Evolutionary conservation across 2,329 filamentous ascomycete species (phyloP), one percentile per base, ranked within the genome.

Genomic region (Ceratocystis eucalypticola): DNA sequence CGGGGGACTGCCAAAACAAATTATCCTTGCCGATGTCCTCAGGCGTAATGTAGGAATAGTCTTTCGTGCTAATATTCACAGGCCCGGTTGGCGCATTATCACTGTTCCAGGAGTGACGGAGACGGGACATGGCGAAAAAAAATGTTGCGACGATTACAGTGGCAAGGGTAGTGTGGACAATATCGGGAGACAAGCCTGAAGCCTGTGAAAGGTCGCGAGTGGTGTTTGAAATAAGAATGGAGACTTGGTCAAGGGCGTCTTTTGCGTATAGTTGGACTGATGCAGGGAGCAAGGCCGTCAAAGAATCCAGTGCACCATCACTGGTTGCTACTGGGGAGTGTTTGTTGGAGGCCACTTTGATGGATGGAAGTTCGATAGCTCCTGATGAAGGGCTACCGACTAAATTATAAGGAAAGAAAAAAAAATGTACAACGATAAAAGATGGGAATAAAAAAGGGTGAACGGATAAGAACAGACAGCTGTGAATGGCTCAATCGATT

Each of bases 41-140:
- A 33, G 86, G 85, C n/a, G 88, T 91, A 73, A 92, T 91, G 77
- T 93, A 92, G 73, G 84, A 87, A 74, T 86, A 93, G 76, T 92
- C 88, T 44, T 87, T 83, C 70, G 91, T 87, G 71, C 84, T 88
- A 68, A 92, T 85, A 70, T 85, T 80, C 41, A 85, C 45, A 8
- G 66, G 64, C 12, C 61, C 66, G 25, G 22, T 45, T 45, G 62
- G 80, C 75, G 53, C 79, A 50, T 61, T 77, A 59, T 77, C 77
- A 46, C 77, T 74, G 68, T 76, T 72, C 72, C 62, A 67, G 8
- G 77, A 77, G 77, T 80, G 82, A 69, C 80, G 78, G 73, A 80
- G 83, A 71, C 80, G 77, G 73, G 79, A 78, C 82, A 84, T 84
- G 64, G 44, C 59, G 53, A 65, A 53, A 57, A 67, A 17, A 22